Evolutionary conservation across 2,329 filamentous ascomycete species (phyloP).

Genomic region (Penicillium decumbens): DNA sequence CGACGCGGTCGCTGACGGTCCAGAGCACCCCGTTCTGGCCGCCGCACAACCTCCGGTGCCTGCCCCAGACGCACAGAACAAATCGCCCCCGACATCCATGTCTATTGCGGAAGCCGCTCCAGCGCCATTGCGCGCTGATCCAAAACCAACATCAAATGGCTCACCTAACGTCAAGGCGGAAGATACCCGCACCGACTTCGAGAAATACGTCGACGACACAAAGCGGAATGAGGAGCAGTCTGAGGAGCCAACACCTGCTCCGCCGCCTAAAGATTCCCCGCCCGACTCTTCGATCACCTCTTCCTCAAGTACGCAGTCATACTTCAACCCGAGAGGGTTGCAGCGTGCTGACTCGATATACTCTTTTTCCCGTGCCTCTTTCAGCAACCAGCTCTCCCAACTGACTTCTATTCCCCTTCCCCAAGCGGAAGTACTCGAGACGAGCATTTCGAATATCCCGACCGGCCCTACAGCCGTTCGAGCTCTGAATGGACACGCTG

Average conservation of each 20-base stretch:
- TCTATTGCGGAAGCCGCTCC: conserved; percentile 28
- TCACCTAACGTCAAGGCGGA: conserved; percentile 14
- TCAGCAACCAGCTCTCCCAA: conserved; percentile 87
- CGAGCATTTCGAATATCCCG: conserved; percentile 76
- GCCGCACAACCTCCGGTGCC: conserved; percentile 7
- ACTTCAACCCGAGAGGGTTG: conserved; percentile 45
- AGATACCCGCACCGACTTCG: conserved; percentile 37
- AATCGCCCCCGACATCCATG: conserved; percentile 23
- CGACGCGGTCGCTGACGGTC: conserved; percentile 18
- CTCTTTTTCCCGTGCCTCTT: conserved; percentile 84
- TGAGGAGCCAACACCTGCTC: conserved; percentile 26
- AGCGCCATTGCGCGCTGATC: conserved; percentile 19
- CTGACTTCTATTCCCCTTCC: conserved; percentile 86
- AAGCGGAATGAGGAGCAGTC: conserved; percentile 29
- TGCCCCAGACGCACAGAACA: conserved; percentile 8
- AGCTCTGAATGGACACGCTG: conserved; percentile 78
- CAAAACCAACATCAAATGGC: conserved; percentile 2
- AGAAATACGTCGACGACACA: conserved; percentile 41
- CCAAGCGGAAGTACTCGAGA: conserved; percentile 75
- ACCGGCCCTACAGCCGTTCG: conserved; percentile 78
- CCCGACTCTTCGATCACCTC: conserved; percentile 22
- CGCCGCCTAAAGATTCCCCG: conserved; percentile 36
- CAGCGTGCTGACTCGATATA: conserved; percentile 80
- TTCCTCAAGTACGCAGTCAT: conserved; percentile 37
- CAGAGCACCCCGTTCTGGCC: conserved; percentile 9